These are phyloP conservation scores for Colletotrichum sp. DNA, from an alignment of 2,329 filamentous ascomycete genomes.

Conservation along the genomic window DNA sequence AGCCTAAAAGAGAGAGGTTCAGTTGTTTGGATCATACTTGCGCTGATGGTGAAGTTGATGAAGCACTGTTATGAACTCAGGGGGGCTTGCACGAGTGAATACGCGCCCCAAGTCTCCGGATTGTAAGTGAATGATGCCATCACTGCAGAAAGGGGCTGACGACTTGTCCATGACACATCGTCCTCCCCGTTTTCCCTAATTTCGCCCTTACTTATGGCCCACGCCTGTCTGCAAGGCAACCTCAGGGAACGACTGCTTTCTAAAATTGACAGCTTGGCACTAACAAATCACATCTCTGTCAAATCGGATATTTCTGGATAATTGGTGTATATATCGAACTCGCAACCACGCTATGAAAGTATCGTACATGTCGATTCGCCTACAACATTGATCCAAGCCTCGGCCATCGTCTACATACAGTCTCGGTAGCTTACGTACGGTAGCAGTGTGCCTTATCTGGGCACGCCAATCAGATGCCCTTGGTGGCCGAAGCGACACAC, in stretches of 20 bases:
- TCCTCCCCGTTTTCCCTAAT: not conserved
- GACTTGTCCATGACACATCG: rapidly evolving
- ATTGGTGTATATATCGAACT: not conserved
- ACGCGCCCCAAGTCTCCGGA: not conserved
- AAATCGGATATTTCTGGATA: not conserved
- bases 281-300: rapidly evolving
- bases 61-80: not conserved
- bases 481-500: conserved; percentile 51
- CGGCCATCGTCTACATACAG: rapidly evolving
- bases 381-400: not conserved
- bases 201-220: rapidly evolving
- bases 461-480: conserved; percentile 26
- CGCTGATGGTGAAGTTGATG: not conserved
- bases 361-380: not conserved
- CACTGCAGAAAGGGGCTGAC: rapidly evolving
- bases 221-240: not conserved
- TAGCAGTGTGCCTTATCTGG: not conserved
- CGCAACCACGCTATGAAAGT: not conserved
- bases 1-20: not conserved
- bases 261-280: rapidly evolving
- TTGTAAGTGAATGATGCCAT: not conserved
- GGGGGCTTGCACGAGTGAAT: rapidly evolving
- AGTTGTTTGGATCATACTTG: not conserved
- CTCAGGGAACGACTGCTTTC: not conserved
- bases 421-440: not conserved